These are phyloP conservation scores for Leccinum uliginosum DNA, from an alignment of 768 basidiomycete species.

Conservation along the genomic window DNA sequence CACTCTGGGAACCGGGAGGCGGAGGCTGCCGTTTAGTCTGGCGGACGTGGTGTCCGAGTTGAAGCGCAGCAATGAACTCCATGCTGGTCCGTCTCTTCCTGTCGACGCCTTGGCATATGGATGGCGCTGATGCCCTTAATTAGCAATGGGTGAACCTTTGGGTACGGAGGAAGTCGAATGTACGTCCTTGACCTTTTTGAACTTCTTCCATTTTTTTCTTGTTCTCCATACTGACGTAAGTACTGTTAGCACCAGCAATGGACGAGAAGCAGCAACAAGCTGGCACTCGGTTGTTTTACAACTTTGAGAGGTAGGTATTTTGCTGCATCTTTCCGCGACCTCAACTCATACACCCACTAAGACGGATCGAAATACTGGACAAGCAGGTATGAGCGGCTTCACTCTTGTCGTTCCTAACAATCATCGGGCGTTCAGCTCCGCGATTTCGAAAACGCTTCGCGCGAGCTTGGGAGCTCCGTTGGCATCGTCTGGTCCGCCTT, in stretches of 20 bases:
- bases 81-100: slow-evolving; percentile 26
- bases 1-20: slow-evolving; percentile 19
- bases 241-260: slow-evolving; percentile 30
- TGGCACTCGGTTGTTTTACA: slow-evolving; percentile 41
- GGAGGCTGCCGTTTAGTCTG: slow-evolving; percentile 37
- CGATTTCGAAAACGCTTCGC: slow-evolving; percentile 51
- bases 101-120: neutral
- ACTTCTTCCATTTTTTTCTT: neutral
- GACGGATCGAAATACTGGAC: slow-evolving; percentile 45
- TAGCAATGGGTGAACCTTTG: slow-evolving; percentile 29
- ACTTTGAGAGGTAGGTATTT: slow-evolving; percentile 39
- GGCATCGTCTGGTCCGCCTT: slow-evolving; percentile 51
- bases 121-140: neutral
- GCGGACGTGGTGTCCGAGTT: slow-evolving; percentile 43
- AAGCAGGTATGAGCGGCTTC: slow-evolving; percentile 34
- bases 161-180: slow-evolving; percentile 40
- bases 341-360: slow-evolving; percentile 12
- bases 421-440: slow-evolving; percentile 34
- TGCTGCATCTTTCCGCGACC: neutral
- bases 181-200: neutral
- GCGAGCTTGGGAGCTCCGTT: slow-evolving; percentile 51
- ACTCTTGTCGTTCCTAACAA: neutral
- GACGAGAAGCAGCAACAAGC: slow-evolving; percentile 47
- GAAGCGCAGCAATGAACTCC: slow-evolving; percentile 33
- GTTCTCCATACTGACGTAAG: neutral